Evolutionary conservation across 176 grass and related monocot genomes (phyloP), one percentile per base, ranked within the genome.

Genomic region (Oryza officinalis): DNA sequence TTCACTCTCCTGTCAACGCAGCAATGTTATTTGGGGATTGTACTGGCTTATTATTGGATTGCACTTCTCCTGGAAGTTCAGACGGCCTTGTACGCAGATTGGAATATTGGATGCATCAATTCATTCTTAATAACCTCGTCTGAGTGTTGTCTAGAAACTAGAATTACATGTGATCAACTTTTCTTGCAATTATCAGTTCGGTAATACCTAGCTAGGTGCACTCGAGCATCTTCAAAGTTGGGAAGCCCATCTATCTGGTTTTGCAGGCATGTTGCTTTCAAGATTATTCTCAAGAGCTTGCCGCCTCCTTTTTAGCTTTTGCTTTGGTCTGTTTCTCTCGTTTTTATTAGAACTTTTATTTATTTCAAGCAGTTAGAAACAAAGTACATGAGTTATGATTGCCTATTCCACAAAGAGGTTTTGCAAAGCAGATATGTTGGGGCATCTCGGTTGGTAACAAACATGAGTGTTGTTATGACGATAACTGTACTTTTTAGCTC

Each of bases 21-120:
- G 23, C 38, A 64, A 32, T 81, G 50, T 13, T 6, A 47, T 80
- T 37, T 23, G 22, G 63, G 27, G 9, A 27, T 73, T 66, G 61
- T 81, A 78, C n/a, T 49, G 13, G 45, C 68, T 74, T 79, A 27
- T 78, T 37, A 20, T 59, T 59, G 2, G 37, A 73, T 54, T 71
- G 71, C 81, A 77, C 5, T 60, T 20, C 11, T 75, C 40, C 37
- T 45, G 54, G 2, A 59, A 59, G 52, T 52, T 86, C 18, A 69
- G 70, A 61, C 30, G 32, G 22, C 13, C 54, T 50, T 50, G 47
- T 50, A 50, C 0, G 15, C 40, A 79, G 40, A 9, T 37, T 54
- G 80, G 25, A 83, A 79, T 31, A 9, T 37, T 54, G 80, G 25
- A 83, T 82, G 15, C 80, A 50, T 33, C 14, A 27, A 69, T 26